Evolutionary conservation across 768 basidiomycete genomes (phyloP), one percentile per base, ranked within the genome.

Genomic region (Strobilomyces confusus): DNA sequence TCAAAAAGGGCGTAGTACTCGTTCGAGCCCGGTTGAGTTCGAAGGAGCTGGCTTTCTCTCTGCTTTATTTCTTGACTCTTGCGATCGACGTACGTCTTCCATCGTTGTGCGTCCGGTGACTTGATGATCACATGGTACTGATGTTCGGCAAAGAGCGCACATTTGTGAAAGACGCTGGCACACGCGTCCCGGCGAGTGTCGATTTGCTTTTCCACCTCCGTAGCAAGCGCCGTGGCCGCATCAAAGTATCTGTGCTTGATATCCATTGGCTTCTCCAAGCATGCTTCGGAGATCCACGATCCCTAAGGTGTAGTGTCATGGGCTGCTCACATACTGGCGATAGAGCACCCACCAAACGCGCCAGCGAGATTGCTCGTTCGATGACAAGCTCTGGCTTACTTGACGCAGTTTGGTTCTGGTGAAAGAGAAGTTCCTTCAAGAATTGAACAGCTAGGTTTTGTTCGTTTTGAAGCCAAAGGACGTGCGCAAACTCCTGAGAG

Each of bases 401-500:
- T 26, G 48, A 54, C 51, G 38, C 8, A 46, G 46, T 12, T 53
- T 57, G 44, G 47, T 50, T 54, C 32, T 54, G 63, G 56, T 30
- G 60, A 49, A 49, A 44, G 30, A 63, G 23, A 32, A 75, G 65
- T 33, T 73, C 72, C 48, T 78, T 79, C 49, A 95, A 75, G 46
- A 80, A 84, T 55, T 86, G 80, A 42, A 95, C 86, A 0, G 95
- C 95, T 5, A 87, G 69, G 55, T 83, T 84, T 60, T 92, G 88
- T 65, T 99, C 95, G 41, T 82, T 83, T 55, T 91, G 87, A 11
- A 81, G 69, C 92, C 95, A 98, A 8, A 98, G 77, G 17, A 98
- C 93, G 54, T 86, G 82, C 15, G 95, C 87, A 60, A 92, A 92
- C 65, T 97, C 95, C 61, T 86, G 78, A 0, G 84, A 81, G 22